A percentile compares a stretch with the other conserved stretches of the same genome.
Conservation (phyloP, 352 stramenopile species). For the Globisporangium acanthophoron region DNA sequence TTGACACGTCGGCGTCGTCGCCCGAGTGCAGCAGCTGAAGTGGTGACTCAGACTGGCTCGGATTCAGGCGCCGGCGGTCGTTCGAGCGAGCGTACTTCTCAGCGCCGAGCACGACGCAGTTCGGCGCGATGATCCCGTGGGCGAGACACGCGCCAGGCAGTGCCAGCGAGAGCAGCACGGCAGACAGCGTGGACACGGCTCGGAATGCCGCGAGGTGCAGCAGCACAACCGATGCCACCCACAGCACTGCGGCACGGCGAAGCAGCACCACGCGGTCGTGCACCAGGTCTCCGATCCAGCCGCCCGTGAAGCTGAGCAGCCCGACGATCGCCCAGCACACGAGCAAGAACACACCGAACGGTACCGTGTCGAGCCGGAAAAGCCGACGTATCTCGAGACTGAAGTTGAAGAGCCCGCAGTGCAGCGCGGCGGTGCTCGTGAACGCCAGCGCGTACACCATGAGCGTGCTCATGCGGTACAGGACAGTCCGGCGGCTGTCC, state of each 20-base stretch:
- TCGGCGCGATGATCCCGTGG: constrained; percentile 44
- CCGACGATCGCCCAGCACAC: constrained; percentile 50
- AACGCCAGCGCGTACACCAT: constrained; percentile 50
- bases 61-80: constrained; percentile 3
- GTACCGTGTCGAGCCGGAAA: constrained; percentile 38
- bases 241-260: constrained; percentile 31
- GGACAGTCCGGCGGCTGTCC: neutral
- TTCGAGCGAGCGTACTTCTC: constrained; percentile 15
- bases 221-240: constrained; percentile 36
- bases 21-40: neutral
- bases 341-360: constrained; percentile 52
- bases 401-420: constrained; percentile 66
- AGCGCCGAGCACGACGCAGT: constrained; percentile 41
- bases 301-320: constrained; percentile 44
- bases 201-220: constrained; percentile 36
- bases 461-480: constrained; percentile 21
- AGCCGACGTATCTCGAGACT: constrained; percentile 40
- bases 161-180: constrained; percentile 25
- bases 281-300: constrained; percentile 42
- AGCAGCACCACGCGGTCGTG: constrained; percentile 41
- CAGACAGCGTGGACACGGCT: constrained; percentile 19
- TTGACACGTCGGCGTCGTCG: constrained; percentile 5
- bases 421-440: constrained; percentile 44
- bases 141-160: constrained; percentile 35
- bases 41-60: neutral